phyloP scores from a whole-genome alignment of 176 grass and related monocot genomes.

The Lolium rigidum region DNA sequence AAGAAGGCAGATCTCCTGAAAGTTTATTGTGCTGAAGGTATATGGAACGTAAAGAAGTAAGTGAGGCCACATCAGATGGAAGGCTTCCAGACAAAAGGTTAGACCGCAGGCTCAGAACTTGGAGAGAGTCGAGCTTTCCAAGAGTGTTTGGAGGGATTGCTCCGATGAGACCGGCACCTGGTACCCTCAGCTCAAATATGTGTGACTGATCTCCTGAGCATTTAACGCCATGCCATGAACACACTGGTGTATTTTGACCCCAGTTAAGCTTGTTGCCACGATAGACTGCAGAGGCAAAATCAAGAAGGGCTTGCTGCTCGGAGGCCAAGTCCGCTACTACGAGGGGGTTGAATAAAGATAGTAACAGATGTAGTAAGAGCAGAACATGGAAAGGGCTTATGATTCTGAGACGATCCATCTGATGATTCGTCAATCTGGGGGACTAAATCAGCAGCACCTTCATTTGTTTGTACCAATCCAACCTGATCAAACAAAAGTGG shows the following conservation, averaged over 20 bases:
- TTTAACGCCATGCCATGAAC: constrained; percentile 89
- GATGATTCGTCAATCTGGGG: constrained; percentile 7
- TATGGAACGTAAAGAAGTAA: constrained; percentile 70
- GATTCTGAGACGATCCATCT: constrained; percentile 47
- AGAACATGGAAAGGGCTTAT: constrained; percentile 31
- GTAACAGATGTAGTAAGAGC: constrained; percentile 46
- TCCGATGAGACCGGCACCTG: constrained; percentile 75
- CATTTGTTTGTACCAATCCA: constrained; percentile 18
- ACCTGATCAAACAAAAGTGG: constrained; percentile 34
- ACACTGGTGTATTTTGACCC: constrained; percentile 62
- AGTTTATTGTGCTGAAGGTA: constrained; percentile 91
- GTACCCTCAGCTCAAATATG: constrained; percentile 73
- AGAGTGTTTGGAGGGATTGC: constrained; percentile 75
- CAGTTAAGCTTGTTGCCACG: constrained; percentile 70
- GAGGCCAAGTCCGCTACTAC: constrained; percentile 59
- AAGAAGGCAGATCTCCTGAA: constrained; percentile 67
- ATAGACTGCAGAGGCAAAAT: constrained; percentile 60
- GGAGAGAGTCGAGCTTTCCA: constrained; percentile 72
- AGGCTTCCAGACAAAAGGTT: constrained; percentile 75
- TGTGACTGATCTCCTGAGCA: constrained; percentile 68
- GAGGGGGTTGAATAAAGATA: constrained; percentile 48
- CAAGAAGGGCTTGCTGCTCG: constrained; percentile 80
- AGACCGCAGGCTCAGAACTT: constrained; percentile 86
- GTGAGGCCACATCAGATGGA: constrained; percentile 70
- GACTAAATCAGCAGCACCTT: constrained; percentile 43